Evolutionary conservation across 805 yeast species (phyloP), one percentile per base, ranked within the genome.

Genomic region (Nakazawaea laoshanensis): DNA sequence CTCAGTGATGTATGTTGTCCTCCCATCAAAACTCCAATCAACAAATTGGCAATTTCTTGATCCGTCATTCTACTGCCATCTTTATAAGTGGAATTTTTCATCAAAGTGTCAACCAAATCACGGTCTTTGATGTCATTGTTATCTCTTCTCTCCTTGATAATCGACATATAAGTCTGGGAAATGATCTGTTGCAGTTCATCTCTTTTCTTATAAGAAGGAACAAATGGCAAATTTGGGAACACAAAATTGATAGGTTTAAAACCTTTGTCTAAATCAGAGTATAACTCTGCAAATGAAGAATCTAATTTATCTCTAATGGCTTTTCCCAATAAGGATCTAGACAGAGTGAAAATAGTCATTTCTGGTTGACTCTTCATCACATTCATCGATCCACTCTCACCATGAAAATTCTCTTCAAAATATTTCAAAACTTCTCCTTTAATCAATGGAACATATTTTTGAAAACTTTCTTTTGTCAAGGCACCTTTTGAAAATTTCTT

Each of bases 1-100:
- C 97, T 73, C 27, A 97, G 92, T 42, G 95, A 82, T 18, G 98
- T 92, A 59, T 92, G 98, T 65, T 92, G 98, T 42, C 98, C 98
- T 49, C 98, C 98, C 98, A 92, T 92, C 41, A 92, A 68, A 35
- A 92, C 81, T 57, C 97, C 98, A 58, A 92, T 89, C 56, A 87
- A 65, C 57, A 92, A 67, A 59, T 88, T 83, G 31, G 97, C 92
- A 51, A 92, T 86, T 62, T 92, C 95, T 55, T 79, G 78, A 57
- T 92, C 98, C 18, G 95, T 80, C 96, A 92, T 88, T 50, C 70
- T 69, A 30, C 78, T 77, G 47, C 98, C 98, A 53, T 92, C 97
- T 57, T 85, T 88, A 64, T 92, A 92, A 39, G 84, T 76, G 26
- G 88, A 80, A 46, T 65, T 68, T 47, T 75, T 72, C 84, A 92